A percentile compares a stretch with the other conserved stretches of the same genome.
phyloP scores from a whole-genome alignment of 2,329 filamentous ascomycete genomes.

The Ophiostoma fasciatum region DNA sequence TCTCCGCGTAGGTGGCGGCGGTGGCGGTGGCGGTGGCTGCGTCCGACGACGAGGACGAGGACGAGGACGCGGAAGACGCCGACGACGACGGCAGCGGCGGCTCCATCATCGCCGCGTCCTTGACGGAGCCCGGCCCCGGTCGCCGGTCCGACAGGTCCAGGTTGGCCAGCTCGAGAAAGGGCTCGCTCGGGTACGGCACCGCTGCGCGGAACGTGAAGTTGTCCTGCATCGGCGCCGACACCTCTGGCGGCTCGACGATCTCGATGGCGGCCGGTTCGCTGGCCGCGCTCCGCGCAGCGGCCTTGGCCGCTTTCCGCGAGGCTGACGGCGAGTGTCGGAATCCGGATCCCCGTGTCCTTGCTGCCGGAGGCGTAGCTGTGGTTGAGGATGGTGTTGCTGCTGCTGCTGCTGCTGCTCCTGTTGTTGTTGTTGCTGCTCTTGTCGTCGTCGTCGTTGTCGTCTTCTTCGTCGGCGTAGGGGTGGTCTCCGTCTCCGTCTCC shows the following conservation, averaged over 20 bases:
- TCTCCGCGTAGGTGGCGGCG: conserved; percentile 4
- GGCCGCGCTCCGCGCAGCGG: too few relatives aligned
- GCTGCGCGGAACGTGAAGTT: conserved; percentile 56
- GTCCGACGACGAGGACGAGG: conserved; percentile 8
- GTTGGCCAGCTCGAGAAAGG: conserved; percentile 46
- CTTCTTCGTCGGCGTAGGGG: conserved; percentile 14
- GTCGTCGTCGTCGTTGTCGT: background rate
- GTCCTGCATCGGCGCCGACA: conserved; percentile 40
- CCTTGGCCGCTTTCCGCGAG: too few relatives aligned
- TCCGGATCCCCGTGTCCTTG: too few relatives aligned
- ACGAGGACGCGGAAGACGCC: too few relatives aligned
- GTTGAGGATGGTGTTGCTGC: too few relatives aligned
- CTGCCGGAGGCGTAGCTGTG: too few relatives aligned
- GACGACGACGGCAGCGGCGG: too few relatives aligned
- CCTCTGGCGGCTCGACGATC: conserved; percentile 15
- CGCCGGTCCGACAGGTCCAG: conserved; percentile 41
- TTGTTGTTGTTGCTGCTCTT: conserved; percentile 5
- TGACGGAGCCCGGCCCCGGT: conserved; percentile 9
- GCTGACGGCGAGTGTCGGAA: too few relatives aligned
- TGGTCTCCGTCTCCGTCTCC: conserved; percentile 18
- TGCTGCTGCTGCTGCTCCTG: conserved; percentile 7
- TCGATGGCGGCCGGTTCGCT: background rate
- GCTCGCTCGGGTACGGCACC: conserved; percentile 41
- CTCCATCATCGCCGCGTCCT: conserved; percentile 3
- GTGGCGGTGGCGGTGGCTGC: conserved; percentile 7